Base-by-base conservation (phyloP, 2,329 filamentous ascomycete genomes). In the Aphanoascus verrucosus region DNA sequence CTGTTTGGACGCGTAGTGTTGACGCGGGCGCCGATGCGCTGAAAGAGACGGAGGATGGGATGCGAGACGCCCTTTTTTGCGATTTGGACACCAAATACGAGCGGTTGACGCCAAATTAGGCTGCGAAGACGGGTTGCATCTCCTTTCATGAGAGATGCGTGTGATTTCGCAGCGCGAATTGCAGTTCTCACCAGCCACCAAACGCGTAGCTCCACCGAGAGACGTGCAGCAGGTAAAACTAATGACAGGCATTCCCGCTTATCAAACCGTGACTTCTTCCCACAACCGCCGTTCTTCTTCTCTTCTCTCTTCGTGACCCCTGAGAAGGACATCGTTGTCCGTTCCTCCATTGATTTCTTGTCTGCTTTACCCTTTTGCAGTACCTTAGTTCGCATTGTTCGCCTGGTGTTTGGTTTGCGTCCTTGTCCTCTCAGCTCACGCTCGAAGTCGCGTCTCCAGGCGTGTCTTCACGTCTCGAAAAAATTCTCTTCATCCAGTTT, bases 171-270 rank as follows among this genome's bases (percentile, higher is more conserved):
- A 42, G 46, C 52, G 52, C 45, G 44, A 14, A 28, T 48, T 44
- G 20, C 15, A 34, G 4, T 35, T 34, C 43, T 32, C 32, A 42
- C 55, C 55, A 57, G 55, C 55, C 55, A 57, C 55, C 55, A 55
- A 49, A 54, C 55, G 55, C 52, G 55, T 57, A 44, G 52, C 52
- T 57, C 52, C 55, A 57, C 52, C 48, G 35, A 43, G 50, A 19
- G 38, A 41, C 52, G 47, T 53, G 55, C 49, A 47, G 46, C 38
- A 19, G 47, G 34, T 41, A 9, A 41, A 19, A 41, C 15, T 42
- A 50, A 53, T n/a, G 52, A 54, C 55, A 57, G 52, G 55, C 55
- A 54, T 57, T 38, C 20, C 51, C 17, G 44, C 51, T 20, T 50
- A 31, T 52, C 41, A 31, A 47, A 55, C 51, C 52, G 54, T 55